Evolutionary conservation across 805 yeast species (phyloP).

Genomic region (Myxozyma sirexii): DNA sequence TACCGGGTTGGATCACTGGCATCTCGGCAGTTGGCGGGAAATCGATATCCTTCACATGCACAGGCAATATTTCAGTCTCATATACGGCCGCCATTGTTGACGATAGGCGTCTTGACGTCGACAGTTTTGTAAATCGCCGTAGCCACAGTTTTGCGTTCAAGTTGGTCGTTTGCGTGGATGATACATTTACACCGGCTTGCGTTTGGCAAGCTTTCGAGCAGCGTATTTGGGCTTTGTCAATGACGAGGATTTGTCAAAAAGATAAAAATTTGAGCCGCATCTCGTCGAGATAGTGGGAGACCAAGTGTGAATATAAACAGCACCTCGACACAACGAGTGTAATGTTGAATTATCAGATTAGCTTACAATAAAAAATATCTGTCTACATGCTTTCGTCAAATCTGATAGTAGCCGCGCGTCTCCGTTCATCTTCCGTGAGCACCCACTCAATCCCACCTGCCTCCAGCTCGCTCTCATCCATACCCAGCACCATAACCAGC

Average conservation of each 20-base stretch:
- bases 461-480: slow-evolving; percentile 69
- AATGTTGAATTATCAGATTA: neutral
- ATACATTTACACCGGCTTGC: too few relatives aligned
- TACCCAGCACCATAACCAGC: slow-evolving; percentile 74
- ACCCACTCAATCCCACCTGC: slow-evolving; percentile 63
- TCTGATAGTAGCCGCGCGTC: slow-evolving; percentile 60
- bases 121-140: neutral
- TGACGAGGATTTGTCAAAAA: neutral
- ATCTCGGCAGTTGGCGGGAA: slow-evolving; percentile 15
- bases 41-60: slow-evolving; percentile 10
- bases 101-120: neutral
- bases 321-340: neutral
- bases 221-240: too few relatives aligned
- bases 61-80: slow-evolving; percentile 15
- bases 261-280: slow-evolving; percentile 6
- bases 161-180: too few relatives aligned
- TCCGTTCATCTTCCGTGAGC: slow-evolving; percentile 73
- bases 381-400: slow-evolving; percentile 39
- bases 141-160: too few relatives aligned
- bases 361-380: neutral
- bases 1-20: slow-evolving; percentile 6
- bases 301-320: too few relatives aligned
- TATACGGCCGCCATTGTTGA: neutral
- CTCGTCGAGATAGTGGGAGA: too few relatives aligned
- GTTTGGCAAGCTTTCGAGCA: too few relatives aligned